Percentiles rank a stretch among this genome's conserved stretches.
Conservation (phyloP, 129 eudicot genomes). For the Escallonia rubra region DNA sequence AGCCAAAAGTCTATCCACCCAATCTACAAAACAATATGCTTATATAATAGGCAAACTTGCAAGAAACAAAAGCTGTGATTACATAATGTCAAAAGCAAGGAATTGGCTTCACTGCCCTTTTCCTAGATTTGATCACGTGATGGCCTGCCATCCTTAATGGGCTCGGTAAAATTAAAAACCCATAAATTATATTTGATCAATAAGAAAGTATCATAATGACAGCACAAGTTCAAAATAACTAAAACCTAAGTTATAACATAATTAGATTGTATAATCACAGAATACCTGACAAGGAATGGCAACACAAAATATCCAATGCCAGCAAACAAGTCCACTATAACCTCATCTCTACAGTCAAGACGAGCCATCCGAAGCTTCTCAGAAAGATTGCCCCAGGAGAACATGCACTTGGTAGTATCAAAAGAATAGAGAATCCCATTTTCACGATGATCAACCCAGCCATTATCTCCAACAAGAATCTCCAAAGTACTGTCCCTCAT, state of each 20-base stretch:
- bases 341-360: slow-evolving; percentile 72
- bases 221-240: background rate
- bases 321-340: slow-evolving; percentile 85
- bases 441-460: slow-evolving; percentile 96
- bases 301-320: slow-evolving; percentile 90
- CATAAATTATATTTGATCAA: too few relatives aligned
- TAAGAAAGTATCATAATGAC: background rate
- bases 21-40: background rate
- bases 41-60: background rate
- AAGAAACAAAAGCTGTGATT: too few relatives aligned
- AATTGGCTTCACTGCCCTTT: too few relatives aligned
- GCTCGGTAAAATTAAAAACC: too few relatives aligned
- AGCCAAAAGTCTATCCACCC: background rate
- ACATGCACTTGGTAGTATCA: slow-evolving; percentile 98
- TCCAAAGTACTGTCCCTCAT: slow-evolving; percentile 88
- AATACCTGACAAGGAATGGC: slow-evolving; percentile 93
- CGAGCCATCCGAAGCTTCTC: slow-evolving; percentile 90
- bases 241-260: background rate
- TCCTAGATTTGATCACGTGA: too few relatives aligned
- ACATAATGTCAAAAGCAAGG: too few relatives aligned
- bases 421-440: slow-evolving; percentile 89
- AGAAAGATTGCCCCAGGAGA: slow-evolving; percentile 98
- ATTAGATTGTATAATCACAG: background rate
- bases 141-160: too few relatives aligned
- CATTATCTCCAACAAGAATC: slow-evolving; percentile 82